These are phyloP conservation scores for Luffa acutangula DNA, from an alignment of 306 rosid species.

Conservation along the genomic window DNA sequence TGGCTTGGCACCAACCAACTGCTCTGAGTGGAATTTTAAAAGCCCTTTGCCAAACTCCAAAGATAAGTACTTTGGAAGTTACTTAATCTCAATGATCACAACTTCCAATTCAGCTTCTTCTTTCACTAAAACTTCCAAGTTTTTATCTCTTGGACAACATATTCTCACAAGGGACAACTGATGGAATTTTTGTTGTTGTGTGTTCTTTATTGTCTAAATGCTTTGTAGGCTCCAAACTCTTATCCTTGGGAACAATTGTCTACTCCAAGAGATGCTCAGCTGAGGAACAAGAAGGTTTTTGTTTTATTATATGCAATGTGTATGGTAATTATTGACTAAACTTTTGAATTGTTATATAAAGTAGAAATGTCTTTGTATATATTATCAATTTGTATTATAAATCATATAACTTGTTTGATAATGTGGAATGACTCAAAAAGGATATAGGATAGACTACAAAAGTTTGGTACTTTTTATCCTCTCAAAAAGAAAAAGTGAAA, in stretches of 20 bases:
- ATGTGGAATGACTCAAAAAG: slow-evolving; percentile 9
- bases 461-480: slow-evolving; percentile 10
- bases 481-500: not conserved
- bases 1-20: not conserved
- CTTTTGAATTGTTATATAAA: not conserved
- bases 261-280: slow-evolving; percentile 9
- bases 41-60: not conserved
- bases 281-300: slow-evolving; percentile 7
- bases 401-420: not conserved
- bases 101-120: not conserved
- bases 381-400: not conserved
- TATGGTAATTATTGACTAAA: not conserved
- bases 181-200: not conserved
- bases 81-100: slow-evolving; percentile 5
- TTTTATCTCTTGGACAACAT: not conserved
- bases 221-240: not conserved
- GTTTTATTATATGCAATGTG: not conserved
- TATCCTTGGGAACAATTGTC: slow-evolving; percentile 8
- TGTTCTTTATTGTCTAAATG: slow-evolving; percentile 3
- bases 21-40: not conserved
- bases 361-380: not conserved
- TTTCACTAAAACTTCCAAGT: not conserved
- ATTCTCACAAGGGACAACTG: slow-evolving; percentile 2
- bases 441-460: slow-evolving; percentile 4
- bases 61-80: not conserved